Evolutionary conservation across 75 land plant genomes (phyloP).

Genomic region (Selaginella moellendorffii): DNA sequence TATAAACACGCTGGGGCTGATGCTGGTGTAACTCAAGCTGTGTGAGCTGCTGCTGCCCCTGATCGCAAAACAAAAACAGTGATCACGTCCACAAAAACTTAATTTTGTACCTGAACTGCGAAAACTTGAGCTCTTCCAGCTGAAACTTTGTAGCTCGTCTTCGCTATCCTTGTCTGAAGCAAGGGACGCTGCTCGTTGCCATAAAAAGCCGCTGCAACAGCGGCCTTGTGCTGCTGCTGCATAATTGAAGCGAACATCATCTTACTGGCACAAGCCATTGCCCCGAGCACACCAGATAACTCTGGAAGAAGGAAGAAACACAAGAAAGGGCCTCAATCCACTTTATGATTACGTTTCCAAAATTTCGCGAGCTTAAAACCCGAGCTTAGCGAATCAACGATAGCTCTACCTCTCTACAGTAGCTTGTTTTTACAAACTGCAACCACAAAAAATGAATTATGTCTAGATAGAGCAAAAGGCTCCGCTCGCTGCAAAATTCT

Average conservation of each 20-base stretch:
- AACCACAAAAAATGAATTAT: too few relatives aligned
- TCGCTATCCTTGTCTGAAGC: too few relatives aligned
- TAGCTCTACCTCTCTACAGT: too few relatives aligned
- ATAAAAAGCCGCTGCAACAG: too few relatives aligned
- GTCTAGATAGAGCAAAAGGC: too few relatives aligned
- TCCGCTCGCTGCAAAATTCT: neutral
- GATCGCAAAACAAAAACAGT: too few relatives aligned
- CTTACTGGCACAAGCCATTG: neutral
- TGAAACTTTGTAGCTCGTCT: too few relatives aligned
- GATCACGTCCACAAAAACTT: too few relatives aligned
- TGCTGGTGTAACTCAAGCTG: neutral
- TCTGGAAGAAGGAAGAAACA: neutral
- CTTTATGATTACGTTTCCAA: neutral
- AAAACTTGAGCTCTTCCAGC: too few relatives aligned
- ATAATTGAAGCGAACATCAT: neutral
- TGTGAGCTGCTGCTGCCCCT: neutral
- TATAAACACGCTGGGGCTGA: conserved; percentile 57
- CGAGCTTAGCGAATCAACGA: conserved; percentile 2
- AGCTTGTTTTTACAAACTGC: too few relatives aligned
- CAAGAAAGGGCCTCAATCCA: neutral
- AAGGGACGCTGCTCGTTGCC: neutral
- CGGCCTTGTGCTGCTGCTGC: neutral
- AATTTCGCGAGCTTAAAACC: neutral
- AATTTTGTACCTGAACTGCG: too few relatives aligned
- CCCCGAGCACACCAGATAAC: neutral